Evolutionary conservation across 352 stramenopile genomes (phyloP), one percentile per base, ranked within the genome.

Genomic region (Globisporangium solare): DNA sequence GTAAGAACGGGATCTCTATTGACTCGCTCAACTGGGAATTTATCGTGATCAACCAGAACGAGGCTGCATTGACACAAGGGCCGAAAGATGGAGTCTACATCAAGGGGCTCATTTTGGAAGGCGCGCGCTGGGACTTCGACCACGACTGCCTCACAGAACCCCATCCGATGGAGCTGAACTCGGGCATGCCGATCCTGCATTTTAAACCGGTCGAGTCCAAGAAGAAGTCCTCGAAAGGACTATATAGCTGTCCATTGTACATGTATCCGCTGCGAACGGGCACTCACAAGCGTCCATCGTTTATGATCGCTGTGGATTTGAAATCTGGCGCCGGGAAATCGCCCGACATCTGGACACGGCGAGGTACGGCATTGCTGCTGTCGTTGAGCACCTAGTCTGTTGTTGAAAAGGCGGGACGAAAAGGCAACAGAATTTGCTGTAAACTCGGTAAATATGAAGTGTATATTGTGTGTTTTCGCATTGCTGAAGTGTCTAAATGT

Each of bases 1-100:
- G 95, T 35, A 96, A 96, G 70, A 98, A 98, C 66, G 94, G 92
- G 18, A 83, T 98, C 54, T 92, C 92, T 10, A 98, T 99, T 51
- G 95, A 99, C 60, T 91, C 88, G 13, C 72, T 99, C 37, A 95
- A 81, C 54, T 98, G 89, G 89, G 94, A 98, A 57, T 98, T 98
- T 54, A 71, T 95, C 6, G 86, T 98, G 40, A 71, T 98, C 53
- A 94, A 89, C 56, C 87, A 97, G 56, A 78, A 79, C 43, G 85
- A 94, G 57, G 78, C 75, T n/a, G 86, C 83, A n/a, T 69, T 97
- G 6, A 75, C 82, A 0, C 64, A 71, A 0, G 79, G 84, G 0
- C 88, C 91, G 0, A 97, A 96, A 56, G 91, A 97, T 48, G 91
- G 90, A 13, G 88, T 89, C 20, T 97, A 97, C 60, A 86, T 97